Base-by-base conservation (phyloP, 73 alveolate genomes). In the Symbiodinium pilosum region DNA sequence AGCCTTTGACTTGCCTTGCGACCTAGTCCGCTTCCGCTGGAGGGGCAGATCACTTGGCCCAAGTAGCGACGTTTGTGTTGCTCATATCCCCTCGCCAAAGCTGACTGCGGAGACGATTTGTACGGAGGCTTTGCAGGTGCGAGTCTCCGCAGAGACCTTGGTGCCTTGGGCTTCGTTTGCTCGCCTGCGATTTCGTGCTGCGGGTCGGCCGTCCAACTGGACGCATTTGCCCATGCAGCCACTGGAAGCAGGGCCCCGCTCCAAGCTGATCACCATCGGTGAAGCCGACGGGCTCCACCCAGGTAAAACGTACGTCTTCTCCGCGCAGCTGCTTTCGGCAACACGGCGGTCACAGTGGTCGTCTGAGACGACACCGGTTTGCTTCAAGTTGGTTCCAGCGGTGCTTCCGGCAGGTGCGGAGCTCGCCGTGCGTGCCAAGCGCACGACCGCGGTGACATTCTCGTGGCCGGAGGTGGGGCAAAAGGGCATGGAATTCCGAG, bases 1-100 rank as follows among this genome's bases (percentile, higher is more conserved):
- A 6, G 96, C 75, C 81, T 91, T 85, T 14, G 96, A 91, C 43
- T 64, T 91, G 47, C 96, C 96, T 68, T 59, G 56, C 28, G 96
- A 91, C 96, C 41, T 64, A 34, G 96, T 91, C 39, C 96, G 96
- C 54, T 91, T 91, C 75, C 96, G 96, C 56, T 91, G 96, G 96
- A 32, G 47, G 34, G 59, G 56, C 34, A n/a, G 20, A 30, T 36
- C 56, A 5, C 26, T 7, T 34, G 96, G 96, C 43, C 96, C 96
- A 28, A 68, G 96, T 88, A 91, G 96, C 87, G 96, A 91, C 28
- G 56, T 40, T 8, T 91, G 96, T 52, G 41, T 69, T n/a, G 96
- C 96, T 34, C 84, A 69, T 52, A 52, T 91, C 56, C 77, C 88
- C 26, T 18, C 88, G 54, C 96, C 96, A n/a, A 41, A 28, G 42